Conservation (phyloP, 768 basidiomycete species). For the Rubroboletus satanas region DNA sequence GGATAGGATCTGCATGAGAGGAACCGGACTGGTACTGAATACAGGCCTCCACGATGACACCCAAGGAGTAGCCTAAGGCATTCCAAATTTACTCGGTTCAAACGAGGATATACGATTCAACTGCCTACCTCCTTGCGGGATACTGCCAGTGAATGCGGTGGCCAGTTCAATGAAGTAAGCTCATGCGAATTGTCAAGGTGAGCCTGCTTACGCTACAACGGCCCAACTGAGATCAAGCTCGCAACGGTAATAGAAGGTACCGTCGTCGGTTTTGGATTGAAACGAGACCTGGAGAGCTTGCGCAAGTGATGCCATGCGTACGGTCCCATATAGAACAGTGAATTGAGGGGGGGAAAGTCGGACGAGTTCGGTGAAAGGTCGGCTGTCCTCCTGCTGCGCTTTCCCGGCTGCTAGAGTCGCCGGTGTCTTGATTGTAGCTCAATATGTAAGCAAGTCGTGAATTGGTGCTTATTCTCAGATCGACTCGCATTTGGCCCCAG, state of each 20-base stretch:
- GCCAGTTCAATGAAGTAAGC: not conserved
- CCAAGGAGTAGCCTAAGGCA: slow-evolving; percentile 53
- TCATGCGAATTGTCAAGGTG: not conserved
- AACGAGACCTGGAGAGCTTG: slow-evolving; percentile 24
- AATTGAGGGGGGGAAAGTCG: not conserved
- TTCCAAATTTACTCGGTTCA: not conserved
- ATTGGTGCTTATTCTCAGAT: not conserved
- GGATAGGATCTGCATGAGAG: slow-evolving; percentile 51
- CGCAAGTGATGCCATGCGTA: slow-evolving; percentile 16
- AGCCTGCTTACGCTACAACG: slow-evolving; percentile 39
- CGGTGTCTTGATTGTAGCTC: not conserved
- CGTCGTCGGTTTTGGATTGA: slow-evolving; percentile 19
- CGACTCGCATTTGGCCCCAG: not conserved
- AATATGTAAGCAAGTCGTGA: not conserved
- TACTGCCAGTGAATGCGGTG: slow-evolving; percentile 26
- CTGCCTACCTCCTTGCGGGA: slow-evolving; percentile 51
- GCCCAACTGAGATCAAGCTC: slow-evolving; percentile 45
- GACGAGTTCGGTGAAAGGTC: not conserved
- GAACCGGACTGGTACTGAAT: slow-evolving; percentile 47
- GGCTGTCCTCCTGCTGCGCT: not conserved
- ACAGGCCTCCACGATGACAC: slow-evolving; percentile 51
- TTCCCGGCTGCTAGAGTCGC: not conserved
- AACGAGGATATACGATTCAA: not conserved
- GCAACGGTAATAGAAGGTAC: slow-evolving; percentile 22
- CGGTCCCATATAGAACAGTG: too few relatives aligned